phyloP scores from a whole-genome alignment of 495 filamentous ascomycete genomes.

The Mytilinidion resinicola region DNA sequence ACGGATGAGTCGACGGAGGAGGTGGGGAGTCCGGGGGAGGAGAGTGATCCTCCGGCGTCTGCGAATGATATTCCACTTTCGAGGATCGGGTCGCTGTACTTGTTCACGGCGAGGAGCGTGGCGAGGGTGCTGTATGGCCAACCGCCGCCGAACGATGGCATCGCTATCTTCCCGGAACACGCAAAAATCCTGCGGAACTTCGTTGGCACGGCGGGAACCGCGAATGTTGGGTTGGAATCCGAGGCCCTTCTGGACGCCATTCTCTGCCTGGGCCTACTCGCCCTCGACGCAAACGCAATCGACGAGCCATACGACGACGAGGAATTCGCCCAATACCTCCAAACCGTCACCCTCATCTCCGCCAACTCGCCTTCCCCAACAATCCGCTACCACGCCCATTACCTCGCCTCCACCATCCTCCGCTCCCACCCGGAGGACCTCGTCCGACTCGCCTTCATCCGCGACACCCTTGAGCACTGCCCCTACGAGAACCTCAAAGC shows the following conservation, averaged over 20 bases:
- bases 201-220: conserved; percentile 25
- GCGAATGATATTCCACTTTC: conserved; percentile 68
- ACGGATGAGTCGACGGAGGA: conserved; percentile 40
- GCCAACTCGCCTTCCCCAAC: conserved; percentile 60
- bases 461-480: conserved; percentile 73
- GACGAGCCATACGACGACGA: conserved; percentile 37
- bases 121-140: conserved; percentile 32
- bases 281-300: conserved; percentile 32
- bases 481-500: conserved; percentile 72
- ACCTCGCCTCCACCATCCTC: conserved; percentile 64
- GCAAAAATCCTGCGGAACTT: conserved; percentile 34
- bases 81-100: conserved; percentile 46
- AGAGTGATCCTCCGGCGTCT: conserved; percentile 37
- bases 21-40: conserved; percentile 36
- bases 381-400: conserved; percentile 66
- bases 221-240: conserved; percentile 35
- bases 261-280: conserved; percentile 39
- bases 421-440: conserved; percentile 68
- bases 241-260: conserved; percentile 43
- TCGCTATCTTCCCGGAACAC: conserved; percentile 39
- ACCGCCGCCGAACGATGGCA: not conserved
- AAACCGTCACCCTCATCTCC: conserved; percentile 58
- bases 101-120: conserved; percentile 36
- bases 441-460: conserved; percentile 67
- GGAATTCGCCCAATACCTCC: conserved; percentile 40